These are phyloP conservation scores for Podaxis sp. DNA, from an alignment of 768 basidiomycete genomes.

Conservation along the genomic window DNA sequence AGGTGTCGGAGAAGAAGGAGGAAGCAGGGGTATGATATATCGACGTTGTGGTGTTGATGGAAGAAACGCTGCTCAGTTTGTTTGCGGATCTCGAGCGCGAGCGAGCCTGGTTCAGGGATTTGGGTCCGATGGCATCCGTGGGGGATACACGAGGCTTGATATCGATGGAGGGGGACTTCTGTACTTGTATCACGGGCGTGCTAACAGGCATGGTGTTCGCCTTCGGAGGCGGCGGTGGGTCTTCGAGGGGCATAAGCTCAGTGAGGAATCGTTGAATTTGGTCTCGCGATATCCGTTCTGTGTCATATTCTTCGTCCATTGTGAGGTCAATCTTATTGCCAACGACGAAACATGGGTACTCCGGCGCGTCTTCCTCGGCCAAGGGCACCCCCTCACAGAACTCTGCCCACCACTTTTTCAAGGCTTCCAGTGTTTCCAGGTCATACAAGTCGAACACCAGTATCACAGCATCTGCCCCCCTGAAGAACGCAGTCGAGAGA, in stretches of 20 bases:
- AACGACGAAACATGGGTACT: conserved; percentile 73
- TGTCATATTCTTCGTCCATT: conserved; percentile 22
- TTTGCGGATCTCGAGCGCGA: conserved; percentile 46
- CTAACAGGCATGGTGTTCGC: not conserved
- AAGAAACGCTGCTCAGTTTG: conserved; percentile 53
- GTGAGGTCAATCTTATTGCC: conserved; percentile 77
- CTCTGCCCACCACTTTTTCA: conserved; percentile 78
- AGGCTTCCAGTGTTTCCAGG: conserved; percentile 54
- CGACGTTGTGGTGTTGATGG: conserved; percentile 56
- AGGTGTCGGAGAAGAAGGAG: conserved; percentile 68
- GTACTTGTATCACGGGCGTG: not conserved
- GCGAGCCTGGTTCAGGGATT: conserved; percentile 35
- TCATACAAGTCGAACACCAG: conserved; percentile 81
- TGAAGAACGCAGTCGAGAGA: conserved; percentile 80
- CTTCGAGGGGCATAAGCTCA: conserved; percentile 48
- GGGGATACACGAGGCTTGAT: conserved; percentile 21
- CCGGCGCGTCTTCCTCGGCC: conserved; percentile 56
- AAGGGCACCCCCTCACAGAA: conserved; percentile 70
- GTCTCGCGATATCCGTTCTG: conserved; percentile 30
- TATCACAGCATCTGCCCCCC: conserved; percentile 80
- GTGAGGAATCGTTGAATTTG: conserved; percentile 57
- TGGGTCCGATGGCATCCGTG: not conserved
- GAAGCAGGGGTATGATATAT: conserved; percentile 81
- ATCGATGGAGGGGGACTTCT: conserved; percentile 3
- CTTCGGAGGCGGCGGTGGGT: conserved; percentile 16